Evolutionary conservation across 2,329 filamentous ascomycete genomes (phyloP).

Genomic region (Aspergillus quadricinctus): DNA sequence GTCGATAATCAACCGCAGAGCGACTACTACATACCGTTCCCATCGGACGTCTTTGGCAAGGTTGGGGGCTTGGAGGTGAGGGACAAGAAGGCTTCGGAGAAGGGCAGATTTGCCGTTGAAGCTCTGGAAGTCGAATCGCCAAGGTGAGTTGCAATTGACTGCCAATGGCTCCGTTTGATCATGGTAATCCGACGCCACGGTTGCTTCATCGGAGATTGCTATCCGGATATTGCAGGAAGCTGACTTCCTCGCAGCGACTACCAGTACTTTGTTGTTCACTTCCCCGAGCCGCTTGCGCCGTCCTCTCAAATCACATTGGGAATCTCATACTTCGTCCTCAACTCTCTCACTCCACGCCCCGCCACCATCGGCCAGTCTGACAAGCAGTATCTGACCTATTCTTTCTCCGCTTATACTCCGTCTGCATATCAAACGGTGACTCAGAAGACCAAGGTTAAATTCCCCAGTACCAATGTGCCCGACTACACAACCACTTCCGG

Average conservation of each 20-base stretch:
- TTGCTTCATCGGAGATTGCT: conserved; percentile 6
- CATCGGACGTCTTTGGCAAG: conserved; percentile 66
- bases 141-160: conserved; percentile 49
- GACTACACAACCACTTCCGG: conserved; percentile 74
- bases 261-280: conserved; percentile 79
- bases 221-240: conserved; percentile 2
- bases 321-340: conserved; percentile 78
- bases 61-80: conserved; percentile 86
- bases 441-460: conserved; percentile 97
- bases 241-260: conserved; percentile 51
- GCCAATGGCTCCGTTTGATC: conserved; percentile 32
- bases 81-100: conserved; percentile 76
- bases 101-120: conserved; percentile 65
- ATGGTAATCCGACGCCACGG: conserved; percentile 9
- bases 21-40: conserved; percentile 90
- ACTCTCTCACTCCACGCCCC: conserved; percentile 75
- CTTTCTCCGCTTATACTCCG: conserved; percentile 78
- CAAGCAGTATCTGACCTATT: conserved; percentile 79
- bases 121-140: conserved; percentile 57
- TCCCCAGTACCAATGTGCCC: conserved; percentile 70
- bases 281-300: conserved; percentile 71
- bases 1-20: conserved; percentile 70
- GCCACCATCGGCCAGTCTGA: conserved; percentile 77
- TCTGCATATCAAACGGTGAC: conserved; percentile 82
- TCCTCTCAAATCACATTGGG: conserved; percentile 78